A percentile compares a stretch with the other conserved stretches of the same genome.
These are phyloP conservation scores for Cicer judaicum DNA, from an alignment of 306 rosid genomes.

Conservation along the genomic window DNA sequence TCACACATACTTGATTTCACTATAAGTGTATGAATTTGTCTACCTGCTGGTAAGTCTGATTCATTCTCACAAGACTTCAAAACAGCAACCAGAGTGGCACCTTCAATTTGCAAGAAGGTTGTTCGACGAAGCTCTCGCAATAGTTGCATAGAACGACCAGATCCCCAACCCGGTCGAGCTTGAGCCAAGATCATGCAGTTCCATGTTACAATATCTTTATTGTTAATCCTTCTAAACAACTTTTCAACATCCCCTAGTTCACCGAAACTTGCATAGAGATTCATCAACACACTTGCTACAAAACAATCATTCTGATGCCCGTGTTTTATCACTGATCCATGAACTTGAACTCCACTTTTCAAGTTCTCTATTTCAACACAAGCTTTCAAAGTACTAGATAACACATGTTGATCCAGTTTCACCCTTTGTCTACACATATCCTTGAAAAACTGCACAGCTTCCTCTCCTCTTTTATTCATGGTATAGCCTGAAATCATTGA, in stretches of 20 bases:
- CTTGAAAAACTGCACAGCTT: slow-evolving; percentile 53
- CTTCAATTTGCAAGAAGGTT: slow-evolving; percentile 45
- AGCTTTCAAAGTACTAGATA: slow-evolving; percentile 60
- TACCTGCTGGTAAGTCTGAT: slow-evolving; percentile 52
- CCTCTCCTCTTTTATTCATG: slow-evolving; percentile 53
- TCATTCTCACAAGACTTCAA: slow-evolving; percentile 53
- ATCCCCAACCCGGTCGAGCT: slow-evolving; percentile 48
- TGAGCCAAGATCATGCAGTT: slow-evolving; percentile 56
- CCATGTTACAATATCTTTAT: slow-evolving; percentile 63
- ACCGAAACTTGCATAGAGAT: slow-evolving; percentile 52
- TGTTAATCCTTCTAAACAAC: slow-evolving; percentile 50
- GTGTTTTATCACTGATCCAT: slow-evolving; percentile 51
- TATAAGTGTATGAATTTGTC: slow-evolving; percentile 54
- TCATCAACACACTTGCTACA: slow-evolving; percentile 55
- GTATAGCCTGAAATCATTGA: slow-evolving; percentile 58
- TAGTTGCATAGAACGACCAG: slow-evolving; percentile 48
- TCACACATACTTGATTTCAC: slow-evolving; percentile 46
- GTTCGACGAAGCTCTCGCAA: slow-evolving; percentile 48
- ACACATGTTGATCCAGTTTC: slow-evolving; percentile 55
- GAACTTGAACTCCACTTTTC: slow-evolving; percentile 55
- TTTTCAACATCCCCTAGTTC: slow-evolving; percentile 50
- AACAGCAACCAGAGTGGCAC: slow-evolving; percentile 53
- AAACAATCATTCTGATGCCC: slow-evolving; percentile 52
- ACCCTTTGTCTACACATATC: slow-evolving; percentile 54
- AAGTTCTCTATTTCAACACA: slow-evolving; percentile 52